phyloP scores from a whole-genome alignment of 2,329 filamentous ascomycete species.

The Pseudocercospora cruenta region DNA sequence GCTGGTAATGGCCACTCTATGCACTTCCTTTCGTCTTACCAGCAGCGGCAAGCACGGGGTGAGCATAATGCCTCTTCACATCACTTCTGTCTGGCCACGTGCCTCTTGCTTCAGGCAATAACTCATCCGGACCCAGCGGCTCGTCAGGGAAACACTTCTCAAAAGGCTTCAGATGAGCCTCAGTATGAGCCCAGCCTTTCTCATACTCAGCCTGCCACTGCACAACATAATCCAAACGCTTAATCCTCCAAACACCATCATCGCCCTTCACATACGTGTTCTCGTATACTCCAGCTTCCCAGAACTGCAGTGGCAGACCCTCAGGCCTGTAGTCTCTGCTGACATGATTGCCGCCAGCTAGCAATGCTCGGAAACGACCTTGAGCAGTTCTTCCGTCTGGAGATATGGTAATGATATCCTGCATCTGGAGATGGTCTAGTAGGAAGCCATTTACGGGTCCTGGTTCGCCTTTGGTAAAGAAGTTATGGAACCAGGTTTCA shows the following conservation, averaged over 20 bases:
- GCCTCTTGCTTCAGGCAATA: background rate
- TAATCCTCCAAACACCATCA: slow-evolving; percentile 1
- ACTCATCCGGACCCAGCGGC: background rate
- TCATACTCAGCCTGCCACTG: slow-evolving; percentile 5
- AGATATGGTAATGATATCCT: background rate
- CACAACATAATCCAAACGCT: slow-evolving; percentile 3
- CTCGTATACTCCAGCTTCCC: background rate
- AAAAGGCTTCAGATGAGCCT: slow-evolving; percentile 1
- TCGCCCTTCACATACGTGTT: background rate
- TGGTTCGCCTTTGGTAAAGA: background rate
- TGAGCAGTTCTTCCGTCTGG: background rate
- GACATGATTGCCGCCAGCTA: background rate
- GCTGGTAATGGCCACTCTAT: too few species aligned
- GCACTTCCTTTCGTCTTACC: background rate
- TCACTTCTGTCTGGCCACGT: background rate
- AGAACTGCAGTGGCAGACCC: background rate
- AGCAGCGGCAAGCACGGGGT: background rate
- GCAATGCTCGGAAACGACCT: background rate
- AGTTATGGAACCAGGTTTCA: background rate
- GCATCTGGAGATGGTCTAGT: background rate
- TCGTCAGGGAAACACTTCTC: slow-evolving; percentile 1
- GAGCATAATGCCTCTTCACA: slow-evolving; percentile 1
- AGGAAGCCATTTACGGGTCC: background rate
- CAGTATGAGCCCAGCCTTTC: background rate
- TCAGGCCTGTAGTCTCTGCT: background rate